These are phyloP conservation scores for Handroanthus guayacan DNA, from an alignment of 257 asterid species.

Conservation along the genomic window DNA sequence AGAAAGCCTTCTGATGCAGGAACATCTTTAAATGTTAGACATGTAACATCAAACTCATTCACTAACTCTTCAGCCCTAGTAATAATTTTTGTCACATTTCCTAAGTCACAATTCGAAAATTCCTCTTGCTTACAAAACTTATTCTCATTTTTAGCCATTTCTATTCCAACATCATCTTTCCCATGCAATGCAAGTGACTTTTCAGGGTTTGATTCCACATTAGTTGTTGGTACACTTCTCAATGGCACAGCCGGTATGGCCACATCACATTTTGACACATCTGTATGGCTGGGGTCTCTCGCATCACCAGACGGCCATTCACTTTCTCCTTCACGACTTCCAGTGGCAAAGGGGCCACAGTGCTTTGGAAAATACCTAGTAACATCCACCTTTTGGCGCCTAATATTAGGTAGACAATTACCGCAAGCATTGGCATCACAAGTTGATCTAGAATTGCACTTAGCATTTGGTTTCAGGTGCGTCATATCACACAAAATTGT, in stretches of 20 bases:
- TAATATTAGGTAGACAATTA: neutral
- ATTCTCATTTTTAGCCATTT: conserved; percentile 2
- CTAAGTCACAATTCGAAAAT: conserved; percentile 21
- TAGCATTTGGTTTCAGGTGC: neutral
- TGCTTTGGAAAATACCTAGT: neutral
- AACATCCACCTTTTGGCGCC: conserved; percentile 6
- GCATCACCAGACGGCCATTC: neutral
- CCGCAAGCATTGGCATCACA: neutral
- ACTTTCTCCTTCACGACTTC: neutral
- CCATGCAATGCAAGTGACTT: neutral
- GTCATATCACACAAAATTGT: neutral
- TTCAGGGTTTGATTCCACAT: neutral
- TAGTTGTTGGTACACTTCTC: conserved; percentile 33
- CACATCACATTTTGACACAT: neutral
- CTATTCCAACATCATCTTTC: neutral
- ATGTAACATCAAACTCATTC: neutral
- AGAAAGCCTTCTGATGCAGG: neutral
- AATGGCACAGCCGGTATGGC: conserved; percentile 38
- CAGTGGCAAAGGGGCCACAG: neutral
- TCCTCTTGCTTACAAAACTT: neutral
- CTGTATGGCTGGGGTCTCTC: conserved; percentile 5
- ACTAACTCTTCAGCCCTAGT: conserved; percentile 40
- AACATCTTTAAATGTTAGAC: neutral
- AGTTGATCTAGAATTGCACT: neutral
- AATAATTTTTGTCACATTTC: conserved; percentile 5